These are phyloP conservation scores for Heterococcus sp. DNA, from an alignment of 108 stramenopile genomes.

Conservation along the genomic window DNA sequence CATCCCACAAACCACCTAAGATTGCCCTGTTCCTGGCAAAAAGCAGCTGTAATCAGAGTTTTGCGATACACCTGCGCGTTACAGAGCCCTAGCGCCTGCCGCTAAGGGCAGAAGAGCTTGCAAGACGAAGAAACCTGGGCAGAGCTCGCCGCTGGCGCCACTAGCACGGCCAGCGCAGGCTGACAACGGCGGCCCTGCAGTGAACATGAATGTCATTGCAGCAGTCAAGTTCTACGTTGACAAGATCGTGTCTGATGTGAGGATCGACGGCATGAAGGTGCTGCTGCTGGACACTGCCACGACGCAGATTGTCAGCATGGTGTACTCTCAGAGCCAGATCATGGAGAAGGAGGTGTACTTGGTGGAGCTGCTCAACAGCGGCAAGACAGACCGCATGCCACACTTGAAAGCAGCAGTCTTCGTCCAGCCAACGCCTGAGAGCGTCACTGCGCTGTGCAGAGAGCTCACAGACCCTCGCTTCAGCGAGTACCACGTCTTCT, in stretches of 20 bases:
- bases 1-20: no score
- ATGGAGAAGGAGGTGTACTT: constrained; percentile 45
- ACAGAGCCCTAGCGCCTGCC: no score
- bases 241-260: constrained; percentile 48
- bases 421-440: constrained; percentile 82
- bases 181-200: background rate
- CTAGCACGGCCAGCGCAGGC: background rate
- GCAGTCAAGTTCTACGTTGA: constrained; percentile 50
- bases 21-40: no score
- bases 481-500: constrained; percentile 93
- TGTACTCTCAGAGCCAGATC: constrained; percentile 43
- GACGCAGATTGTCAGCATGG: constrained; percentile 42
- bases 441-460: constrained; percentile 67
- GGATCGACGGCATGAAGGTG: constrained; percentile 48
- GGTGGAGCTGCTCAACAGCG: constrained; percentile 35
- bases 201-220: constrained; percentile 31
- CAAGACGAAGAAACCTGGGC: no score
- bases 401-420: constrained; percentile 90
- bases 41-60: no score
- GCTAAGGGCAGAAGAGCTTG: no score
- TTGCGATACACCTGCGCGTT: no score
- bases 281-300: constrained; percentile 40
- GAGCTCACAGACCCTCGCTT: constrained; percentile 80
- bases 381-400: constrained; percentile 49
- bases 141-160: no score